These are phyloP conservation scores for Grigorovia transvaalensis DNA, from an alignment of 805 yeast species.

Conservation along the genomic window DNA sequence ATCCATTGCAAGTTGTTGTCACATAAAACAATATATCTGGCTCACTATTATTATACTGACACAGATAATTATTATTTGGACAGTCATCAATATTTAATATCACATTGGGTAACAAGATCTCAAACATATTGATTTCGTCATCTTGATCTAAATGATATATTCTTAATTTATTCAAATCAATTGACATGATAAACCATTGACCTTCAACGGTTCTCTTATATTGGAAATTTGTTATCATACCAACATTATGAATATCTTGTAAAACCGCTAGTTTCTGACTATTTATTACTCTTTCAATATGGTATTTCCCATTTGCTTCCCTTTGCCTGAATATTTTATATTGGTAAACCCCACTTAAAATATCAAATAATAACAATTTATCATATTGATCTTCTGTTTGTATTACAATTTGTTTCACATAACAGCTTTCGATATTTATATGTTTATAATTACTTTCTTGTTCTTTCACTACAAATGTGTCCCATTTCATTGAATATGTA, in stretches of 20 bases:
- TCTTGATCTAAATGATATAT: not conserved
- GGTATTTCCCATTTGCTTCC: not conserved
- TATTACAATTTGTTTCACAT: not conserved
- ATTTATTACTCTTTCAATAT: not conserved
- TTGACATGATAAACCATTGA: slow-evolving; percentile 6
- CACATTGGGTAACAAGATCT: slow-evolving; percentile 6
- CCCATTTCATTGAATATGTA: slow-evolving; percentile 28
- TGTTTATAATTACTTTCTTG: not conserved
- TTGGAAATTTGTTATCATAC: slow-evolving; percentile 4
- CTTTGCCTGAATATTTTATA: not conserved
- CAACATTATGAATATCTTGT: not conserved
- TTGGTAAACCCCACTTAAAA: slow-evolving; percentile 13
- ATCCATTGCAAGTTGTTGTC: slow-evolving; percentile 1
- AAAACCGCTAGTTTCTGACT: slow-evolving; percentile 1
- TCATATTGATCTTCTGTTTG: not conserved
- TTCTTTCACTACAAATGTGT: slow-evolving; percentile 22
- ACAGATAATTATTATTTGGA: not conserved
- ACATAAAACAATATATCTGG: not conserved
- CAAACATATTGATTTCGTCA: slow-evolving; percentile 1
- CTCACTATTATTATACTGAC: not conserved
- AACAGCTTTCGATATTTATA: not conserved
- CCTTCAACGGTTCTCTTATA: not conserved
- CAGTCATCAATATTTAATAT: slow-evolving; percentile 5
- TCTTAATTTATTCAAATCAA: slow-evolving; percentile 2
- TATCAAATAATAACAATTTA: slow-evolving; percentile 6